Percentiles rank a stretch among this genome's conserved stretches.
These are phyloP conservation scores for Lipomyces yarrowii DNA, from an alignment of 1,139 yeast species.

Conservation along the genomic window DNA sequence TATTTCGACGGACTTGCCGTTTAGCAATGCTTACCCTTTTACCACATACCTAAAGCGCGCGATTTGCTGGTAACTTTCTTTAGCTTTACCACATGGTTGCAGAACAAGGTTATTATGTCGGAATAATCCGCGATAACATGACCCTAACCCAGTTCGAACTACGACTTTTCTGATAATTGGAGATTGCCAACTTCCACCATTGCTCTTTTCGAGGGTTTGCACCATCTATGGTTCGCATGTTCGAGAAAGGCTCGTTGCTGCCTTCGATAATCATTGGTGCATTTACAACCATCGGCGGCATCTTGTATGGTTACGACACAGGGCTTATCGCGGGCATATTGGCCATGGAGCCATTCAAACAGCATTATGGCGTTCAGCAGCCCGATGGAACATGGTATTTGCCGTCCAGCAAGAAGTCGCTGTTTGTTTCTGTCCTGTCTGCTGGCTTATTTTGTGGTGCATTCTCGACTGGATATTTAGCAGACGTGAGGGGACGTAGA, in stretches of 20 bases:
- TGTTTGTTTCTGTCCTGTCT: conserved; percentile 59
- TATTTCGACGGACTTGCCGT: too few species aligned
- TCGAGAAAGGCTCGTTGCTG: conserved; percentile 15
- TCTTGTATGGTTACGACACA: conserved; percentile 73
- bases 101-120: too few species aligned
- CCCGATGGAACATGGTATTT: conserved; percentile 43
- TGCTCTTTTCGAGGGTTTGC: not conserved
- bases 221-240: not conserved
- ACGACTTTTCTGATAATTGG: too few species aligned
- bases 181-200: not conserved
- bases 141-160: too few species aligned
- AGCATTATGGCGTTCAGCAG: conserved; percentile 50
- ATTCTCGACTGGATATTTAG: conserved; percentile 32
- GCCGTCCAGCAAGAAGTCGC: conserved; percentile 58
- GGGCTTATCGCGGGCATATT: conserved; percentile 72
- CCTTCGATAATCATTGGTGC: conserved; percentile 36
- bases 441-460: conserved; percentile 38
- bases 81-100: too few species aligned
- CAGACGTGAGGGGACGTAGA: conserved; percentile 57
- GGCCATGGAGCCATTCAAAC: conserved; percentile 64
- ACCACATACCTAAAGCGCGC: too few species aligned
- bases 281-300: conserved; percentile 59
- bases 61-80: too few species aligned
- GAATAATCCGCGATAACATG: too few species aligned
- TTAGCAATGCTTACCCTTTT: too few species aligned